Evolutionary conservation across 495 filamentous ascomycete genomes (phyloP).

Genomic region (Wilcoxina mikolae): DNA sequence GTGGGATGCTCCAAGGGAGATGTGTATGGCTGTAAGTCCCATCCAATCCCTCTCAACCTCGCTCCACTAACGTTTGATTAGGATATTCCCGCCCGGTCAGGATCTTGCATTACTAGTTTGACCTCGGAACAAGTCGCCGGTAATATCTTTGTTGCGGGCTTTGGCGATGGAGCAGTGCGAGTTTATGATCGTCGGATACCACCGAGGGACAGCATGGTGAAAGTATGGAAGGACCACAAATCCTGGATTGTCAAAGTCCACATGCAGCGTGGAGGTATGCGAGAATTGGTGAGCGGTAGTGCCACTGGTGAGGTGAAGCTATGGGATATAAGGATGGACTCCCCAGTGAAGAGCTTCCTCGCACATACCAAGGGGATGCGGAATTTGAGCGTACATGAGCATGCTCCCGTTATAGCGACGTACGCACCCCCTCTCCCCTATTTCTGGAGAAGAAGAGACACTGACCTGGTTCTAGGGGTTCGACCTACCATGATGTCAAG

Average conservation of each 20-base stretch:
- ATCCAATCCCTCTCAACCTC: not conserved
- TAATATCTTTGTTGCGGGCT: constrained; percentile 87
- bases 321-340: constrained; percentile 86
- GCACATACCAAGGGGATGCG: constrained; percentile 66
- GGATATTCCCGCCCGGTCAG: constrained; percentile 90
- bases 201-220: constrained; percentile 75
- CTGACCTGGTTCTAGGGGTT: constrained; percentile 45
- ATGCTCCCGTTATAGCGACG: constrained; percentile 91
- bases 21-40: constrained; percentile 56
- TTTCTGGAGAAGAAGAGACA: too few relatives aligned
- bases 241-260: constrained; percentile 92
- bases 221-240: constrained; percentile 87
- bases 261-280: constrained; percentile 86
- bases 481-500: constrained; percentile 73
- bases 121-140: constrained; percentile 96
- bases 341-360: constrained; percentile 54
- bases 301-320: constrained; percentile 83
- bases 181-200: constrained; percentile 81
- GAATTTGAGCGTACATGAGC: constrained; percentile 86
- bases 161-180: constrained; percentile 88
- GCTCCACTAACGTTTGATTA: constrained; percentile 21
- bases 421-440: constrained; percentile 36
- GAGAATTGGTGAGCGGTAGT: constrained; percentile 76
- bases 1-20: constrained; percentile 88
- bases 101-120: constrained; percentile 85